Percentiles rank a stretch among this genome's conserved stretches.
Conservation (phyloP, 768 basidiomycete species). For the Tylopilus subfusipes region DNA sequence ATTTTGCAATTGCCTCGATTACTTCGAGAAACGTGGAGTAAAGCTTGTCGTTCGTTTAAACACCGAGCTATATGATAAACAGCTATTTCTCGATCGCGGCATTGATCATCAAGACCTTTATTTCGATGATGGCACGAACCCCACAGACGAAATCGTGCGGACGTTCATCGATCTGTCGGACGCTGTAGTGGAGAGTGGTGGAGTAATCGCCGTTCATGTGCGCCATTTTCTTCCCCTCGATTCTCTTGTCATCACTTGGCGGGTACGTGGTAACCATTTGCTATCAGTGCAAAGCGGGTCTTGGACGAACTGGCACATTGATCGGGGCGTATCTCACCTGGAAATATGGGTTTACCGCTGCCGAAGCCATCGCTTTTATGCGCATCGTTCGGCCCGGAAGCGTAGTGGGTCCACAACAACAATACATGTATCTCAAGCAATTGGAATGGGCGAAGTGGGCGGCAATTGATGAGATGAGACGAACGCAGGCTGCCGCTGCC, state of each 20-base stretch:
- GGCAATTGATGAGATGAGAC: slow-evolving; percentile 73
- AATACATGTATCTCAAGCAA: slow-evolving; percentile 94
- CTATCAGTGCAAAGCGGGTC: slow-evolving; percentile 87
- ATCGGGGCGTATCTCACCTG: slow-evolving; percentile 98
- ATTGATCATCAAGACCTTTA: slow-evolving; percentile 91
- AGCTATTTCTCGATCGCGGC: slow-evolving; percentile 76
- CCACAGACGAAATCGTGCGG: slow-evolving; percentile 90
- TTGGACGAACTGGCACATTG: slow-evolving; percentile 93
- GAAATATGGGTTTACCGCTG: slow-evolving; percentile 97
- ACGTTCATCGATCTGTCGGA: slow-evolving; percentile 88
- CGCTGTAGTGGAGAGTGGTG: slow-evolving; percentile 67
- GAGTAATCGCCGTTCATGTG: slow-evolving; percentile 87
- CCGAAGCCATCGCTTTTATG: slow-evolving; percentile 97
- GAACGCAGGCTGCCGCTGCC: slow-evolving; percentile 39
- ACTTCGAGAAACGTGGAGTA: slow-evolving; percentile 84
- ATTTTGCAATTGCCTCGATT: slow-evolving; percentile 88
- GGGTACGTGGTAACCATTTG: slow-evolving; percentile 21
- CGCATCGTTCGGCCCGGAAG: slow-evolving; percentile 93
- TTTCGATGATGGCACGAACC: slow-evolving; percentile 98
- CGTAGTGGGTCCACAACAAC: slow-evolving; percentile 89
- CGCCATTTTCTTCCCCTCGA: slow-evolving; percentile 30
- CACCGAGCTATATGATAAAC: slow-evolving; percentile 84
- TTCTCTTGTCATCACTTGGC: slow-evolving; percentile 7
- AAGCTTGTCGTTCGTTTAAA: slow-evolving; percentile 93
- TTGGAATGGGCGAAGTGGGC: slow-evolving; percentile 93